Evolutionary conservation across 768 basidiomycete genomes (phyloP).

Genomic region (Pisolithus tinctorius): DNA sequence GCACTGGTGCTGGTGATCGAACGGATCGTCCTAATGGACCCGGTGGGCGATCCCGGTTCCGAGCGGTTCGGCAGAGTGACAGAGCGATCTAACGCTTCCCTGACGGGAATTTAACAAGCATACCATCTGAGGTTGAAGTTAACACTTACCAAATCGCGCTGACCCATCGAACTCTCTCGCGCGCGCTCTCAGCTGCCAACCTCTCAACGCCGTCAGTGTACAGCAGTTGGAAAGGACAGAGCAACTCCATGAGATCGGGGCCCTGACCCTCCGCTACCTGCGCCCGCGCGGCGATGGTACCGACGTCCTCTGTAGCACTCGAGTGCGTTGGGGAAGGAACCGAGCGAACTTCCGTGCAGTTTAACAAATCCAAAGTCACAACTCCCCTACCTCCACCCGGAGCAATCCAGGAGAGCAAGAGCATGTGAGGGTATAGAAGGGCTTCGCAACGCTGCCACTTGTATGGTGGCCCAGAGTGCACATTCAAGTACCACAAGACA

Average conservation of each 20-base stretch:
- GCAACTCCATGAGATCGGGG: conserved; percentile 53
- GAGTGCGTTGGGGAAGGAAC: conserved; percentile 80
- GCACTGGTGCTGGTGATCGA: conserved; percentile 43
- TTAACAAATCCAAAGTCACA: conserved; percentile 79
- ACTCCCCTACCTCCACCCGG: conserved; percentile 78
- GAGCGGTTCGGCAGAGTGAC: conserved; percentile 43
- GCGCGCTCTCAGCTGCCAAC: conserved; percentile 79
- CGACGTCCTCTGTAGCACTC: conserved; percentile 77
- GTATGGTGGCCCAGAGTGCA: conserved; percentile 75
- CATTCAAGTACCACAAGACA: conserved; percentile 86
- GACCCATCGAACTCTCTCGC: conserved; percentile 88
- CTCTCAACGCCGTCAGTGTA: conserved; percentile 89
- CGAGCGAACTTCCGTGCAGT: conserved; percentile 80
- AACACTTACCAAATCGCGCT: conserved; percentile 73
- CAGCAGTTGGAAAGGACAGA: conserved; percentile 88
- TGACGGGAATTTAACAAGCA: conserved; percentile 22
- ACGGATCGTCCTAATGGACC: conserved; percentile 64
- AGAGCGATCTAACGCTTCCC: conserved; percentile 74
- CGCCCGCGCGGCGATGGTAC: conserved; percentile 69
- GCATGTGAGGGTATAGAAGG: conserved; percentile 73
- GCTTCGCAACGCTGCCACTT: conserved; percentile 80
- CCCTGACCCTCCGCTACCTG: conserved; percentile 43
- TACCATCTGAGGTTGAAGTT: not conserved
- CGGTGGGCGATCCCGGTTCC: conserved; percentile 37
- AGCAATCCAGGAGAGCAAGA: conserved; percentile 83